phyloP scores from a whole-genome alignment of 192 early-diverging fungal genomes.

The Coemansia sp. region DNA sequence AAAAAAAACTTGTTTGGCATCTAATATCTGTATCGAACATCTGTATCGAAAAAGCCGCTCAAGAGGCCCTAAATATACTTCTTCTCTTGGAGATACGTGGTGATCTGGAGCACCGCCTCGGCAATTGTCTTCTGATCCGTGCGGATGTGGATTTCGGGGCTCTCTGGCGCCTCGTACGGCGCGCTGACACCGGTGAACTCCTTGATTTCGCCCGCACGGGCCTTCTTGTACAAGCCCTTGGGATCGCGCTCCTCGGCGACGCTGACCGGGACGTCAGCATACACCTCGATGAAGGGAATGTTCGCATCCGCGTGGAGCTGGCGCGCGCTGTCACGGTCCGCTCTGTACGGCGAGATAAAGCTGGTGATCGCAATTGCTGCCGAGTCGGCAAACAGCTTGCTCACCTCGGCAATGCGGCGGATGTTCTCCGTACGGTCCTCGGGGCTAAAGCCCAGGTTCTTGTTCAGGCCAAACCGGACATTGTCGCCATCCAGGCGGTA shows the following conservation, averaged over 20 bases:
- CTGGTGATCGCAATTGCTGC: slow-evolving; percentile 78
- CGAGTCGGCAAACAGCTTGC: slow-evolving; percentile 88
- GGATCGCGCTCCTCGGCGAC: slow-evolving; percentile 90
- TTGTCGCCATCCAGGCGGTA: slow-evolving; percentile 97
- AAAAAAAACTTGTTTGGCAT: too few relatives aligned
- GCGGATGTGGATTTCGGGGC: slow-evolving; percentile 80
- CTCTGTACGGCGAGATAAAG: slow-evolving; percentile 86
- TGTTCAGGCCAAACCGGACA: slow-evolving; percentile 96
- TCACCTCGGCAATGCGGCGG: slow-evolving; percentile 82
- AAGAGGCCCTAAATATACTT: slow-evolving; percentile 16
- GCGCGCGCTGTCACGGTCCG: slow-evolving; percentile 76
- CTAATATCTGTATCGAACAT: background rate
- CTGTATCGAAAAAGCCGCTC: background rate
- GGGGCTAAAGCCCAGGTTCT: slow-evolving; percentile 87
- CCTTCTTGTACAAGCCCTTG: slow-evolving; percentile 96
- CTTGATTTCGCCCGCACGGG: slow-evolving; percentile 88
- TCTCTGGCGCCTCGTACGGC: slow-evolving; percentile 82
- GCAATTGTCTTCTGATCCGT: slow-evolving; percentile 68
- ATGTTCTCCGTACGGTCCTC: slow-evolving; percentile 94
- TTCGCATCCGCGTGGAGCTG: slow-evolving; percentile 68
- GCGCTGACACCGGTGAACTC: slow-evolving; percentile 94
- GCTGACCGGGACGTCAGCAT: slow-evolving; percentile 78
- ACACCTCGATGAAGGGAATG: slow-evolving; percentile 87
- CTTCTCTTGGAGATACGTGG: slow-evolving; percentile 23
- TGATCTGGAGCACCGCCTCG: slow-evolving; percentile 42